A percentile compares a stretch with the other conserved stretches of the same genome.
Conservation (phyloP, 192 early-diverging fungal genomes). For the Phycomyces nitens region DNA sequence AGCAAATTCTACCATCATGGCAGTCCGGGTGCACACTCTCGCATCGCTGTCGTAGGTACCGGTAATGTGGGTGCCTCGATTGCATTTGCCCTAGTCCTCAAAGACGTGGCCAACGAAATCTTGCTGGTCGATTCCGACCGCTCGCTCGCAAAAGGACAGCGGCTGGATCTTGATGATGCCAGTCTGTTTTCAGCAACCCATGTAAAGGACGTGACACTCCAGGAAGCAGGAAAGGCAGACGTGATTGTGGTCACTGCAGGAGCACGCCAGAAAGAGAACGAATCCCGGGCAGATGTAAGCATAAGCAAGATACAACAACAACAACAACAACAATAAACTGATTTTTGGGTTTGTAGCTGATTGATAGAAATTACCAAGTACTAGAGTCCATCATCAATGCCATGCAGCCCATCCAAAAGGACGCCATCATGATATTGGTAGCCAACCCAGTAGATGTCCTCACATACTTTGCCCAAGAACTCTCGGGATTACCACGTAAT, state of each 20-base stretch:
- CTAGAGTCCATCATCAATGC: slow-evolving; percentile 52
- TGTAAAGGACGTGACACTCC: slow-evolving; percentile 43
- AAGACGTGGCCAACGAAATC: slow-evolving; percentile 46
- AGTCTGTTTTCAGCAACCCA: slow-evolving; percentile 49
- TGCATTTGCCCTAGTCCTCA: slow-evolving; percentile 47
- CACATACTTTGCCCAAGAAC: slow-evolving; percentile 59
- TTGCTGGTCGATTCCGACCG: slow-evolving; percentile 47
- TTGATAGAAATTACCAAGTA: slow-evolving; percentile 61
- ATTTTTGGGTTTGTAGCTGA: slow-evolving; percentile 33
- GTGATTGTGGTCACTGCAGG: slow-evolving; percentile 65
- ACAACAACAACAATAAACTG: too few species aligned
- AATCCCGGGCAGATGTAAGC: slow-evolving; percentile 41
- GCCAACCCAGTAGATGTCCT: slow-evolving; percentile 68
- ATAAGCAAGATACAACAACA: too few species aligned
- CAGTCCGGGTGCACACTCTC: slow-evolving; percentile 5
- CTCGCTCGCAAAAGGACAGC: slow-evolving; percentile 50
- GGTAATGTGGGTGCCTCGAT: slow-evolving; percentile 53
- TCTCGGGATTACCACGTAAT: slow-evolving; percentile 47
- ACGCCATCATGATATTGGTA: slow-evolving; percentile 56
- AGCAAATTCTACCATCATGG: too few species aligned
- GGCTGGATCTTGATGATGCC: slow-evolving; percentile 59
- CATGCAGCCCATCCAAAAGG: slow-evolving; percentile 55
- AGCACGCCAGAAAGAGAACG: slow-evolving; percentile 57
- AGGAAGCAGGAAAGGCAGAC: slow-evolving; percentile 62
- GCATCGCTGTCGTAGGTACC: slow-evolving; percentile 49